A percentile compares a stretch with the other conserved stretches of the same genome.
Conservation (phyloP, 371 early-diverging fungal species). For the Sporodiniella umbellata region DNA sequence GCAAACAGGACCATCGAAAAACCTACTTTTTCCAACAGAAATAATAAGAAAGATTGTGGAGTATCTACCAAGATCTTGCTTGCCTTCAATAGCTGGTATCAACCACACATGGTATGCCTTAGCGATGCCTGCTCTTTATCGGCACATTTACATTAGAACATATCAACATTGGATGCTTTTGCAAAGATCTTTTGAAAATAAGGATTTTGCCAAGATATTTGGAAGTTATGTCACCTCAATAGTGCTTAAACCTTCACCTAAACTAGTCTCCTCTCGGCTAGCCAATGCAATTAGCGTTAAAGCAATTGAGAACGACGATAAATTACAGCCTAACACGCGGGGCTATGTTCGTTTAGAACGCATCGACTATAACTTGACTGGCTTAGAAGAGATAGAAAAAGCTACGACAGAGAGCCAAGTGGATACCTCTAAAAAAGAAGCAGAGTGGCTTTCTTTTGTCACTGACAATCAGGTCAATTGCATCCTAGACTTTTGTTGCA, state of each 20-base stretch:
- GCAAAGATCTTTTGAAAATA: constrained; percentile 7
- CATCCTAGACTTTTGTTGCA: constrained; percentile 14
- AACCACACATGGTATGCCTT: constrained; percentile 25
- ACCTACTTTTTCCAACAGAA: constrained; percentile 26
- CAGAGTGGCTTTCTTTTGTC: constrained; percentile 35
- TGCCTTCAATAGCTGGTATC: constrained; percentile 16
- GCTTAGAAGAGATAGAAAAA: constrained; percentile 23
- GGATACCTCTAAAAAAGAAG: constrained; percentile 34
- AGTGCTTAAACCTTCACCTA: constrained; percentile 33
- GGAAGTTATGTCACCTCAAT: constrained; percentile 17
- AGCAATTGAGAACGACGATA: constrained; percentile 17
- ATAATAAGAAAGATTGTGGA: constrained; percentile 22
- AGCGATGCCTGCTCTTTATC: constrained; percentile 33
- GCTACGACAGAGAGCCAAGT: constrained; percentile 7
- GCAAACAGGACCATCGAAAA: background rate
- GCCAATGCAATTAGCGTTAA: constrained; percentile 11
- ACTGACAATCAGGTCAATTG: constrained; percentile 12
- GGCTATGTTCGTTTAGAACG: constrained; percentile 30
- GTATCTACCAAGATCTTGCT: constrained; percentile 22
- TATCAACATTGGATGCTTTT: constrained; percentile 28
- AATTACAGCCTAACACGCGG: constrained; percentile 8
- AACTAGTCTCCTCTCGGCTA: constrained; percentile 19
- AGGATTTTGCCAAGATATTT: constrained; percentile 4
- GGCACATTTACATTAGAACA: constrained; percentile 29
- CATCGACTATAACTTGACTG: constrained; percentile 26